Base-by-base conservation (phyloP, 2,329 filamentous ascomycete genomes). In the Lecanicillium sp. region DNA sequence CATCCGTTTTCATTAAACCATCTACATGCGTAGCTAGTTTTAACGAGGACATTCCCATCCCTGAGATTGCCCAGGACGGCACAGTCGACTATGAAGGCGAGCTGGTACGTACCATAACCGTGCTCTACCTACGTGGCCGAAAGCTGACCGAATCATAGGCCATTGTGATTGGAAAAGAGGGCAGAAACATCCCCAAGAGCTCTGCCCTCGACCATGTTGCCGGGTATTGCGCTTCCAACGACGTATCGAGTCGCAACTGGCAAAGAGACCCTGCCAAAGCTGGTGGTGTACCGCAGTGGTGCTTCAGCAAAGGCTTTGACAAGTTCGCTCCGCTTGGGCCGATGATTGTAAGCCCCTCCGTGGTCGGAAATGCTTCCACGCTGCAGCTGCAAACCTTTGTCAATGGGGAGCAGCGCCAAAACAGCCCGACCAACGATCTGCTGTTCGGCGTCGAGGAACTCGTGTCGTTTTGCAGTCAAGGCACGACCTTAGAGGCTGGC, bases 301-400 rank as follows among this genome's bases (percentile, higher is more conserved):
- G 73, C 52, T 73, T 80, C 49, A 75, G 75, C 44, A 79, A 79
- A 58, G 74, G 70, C 0, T 67, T 71, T 5, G 75, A 80, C 58
- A 76, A 72, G 4, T 79, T 73, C 51, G 77, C 74, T 20, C 76
- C 76, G 0, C 70, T 79, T 55, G 73, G 77, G 0, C 75, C 75
- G 1, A 61, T 77, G 8, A 55, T 68, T 3, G 64, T 68, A 0
- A 60, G 60, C 4, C 62, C 64, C 0, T 33, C 51, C 0, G 49
- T 62, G 0, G 58, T 67, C 1, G 61, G 60, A 0, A 56, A 59
- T 30, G 63, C 62, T 3, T 58, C 58, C 0, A 55, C 56, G 6
- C 33, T 66, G 2, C 55, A 49, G 2, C 44, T 70, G 21, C 60
- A 58, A 40, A 73, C 70, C 0, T 56, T 60, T 1, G 72, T 79